Percentiles rank a stretch among this genome's conserved stretches.
phyloP scores from a whole-genome alignment of 2,329 filamentous ascomycete species.

The Arachnopeziza araneosa region DNA sequence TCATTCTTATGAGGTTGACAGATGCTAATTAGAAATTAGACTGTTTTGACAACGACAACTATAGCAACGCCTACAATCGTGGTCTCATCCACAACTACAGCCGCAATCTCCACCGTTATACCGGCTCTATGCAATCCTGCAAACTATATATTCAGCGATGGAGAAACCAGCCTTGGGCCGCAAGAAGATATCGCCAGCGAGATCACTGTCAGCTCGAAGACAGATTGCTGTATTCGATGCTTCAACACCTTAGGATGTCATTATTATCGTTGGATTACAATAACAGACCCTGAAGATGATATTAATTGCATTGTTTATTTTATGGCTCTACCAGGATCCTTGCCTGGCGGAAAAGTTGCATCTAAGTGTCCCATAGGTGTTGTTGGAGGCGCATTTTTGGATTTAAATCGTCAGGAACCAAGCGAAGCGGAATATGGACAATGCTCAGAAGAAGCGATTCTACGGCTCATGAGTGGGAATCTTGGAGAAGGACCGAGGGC shows the following conservation, averaged over 20 bases:
- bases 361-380: background rate
- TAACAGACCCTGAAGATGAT: no score
- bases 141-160: background rate
- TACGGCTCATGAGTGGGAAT: no score
- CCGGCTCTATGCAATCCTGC: background rate
- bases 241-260: background rate
- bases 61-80: background rate
- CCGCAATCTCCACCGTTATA: background rate
- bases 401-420: no score
- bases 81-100: background rate
- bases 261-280: background rate
- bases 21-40: background rate
- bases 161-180: background rate
- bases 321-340: background rate
- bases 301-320: background rate
- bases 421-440: no score
- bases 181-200: background rate
- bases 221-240: background rate
- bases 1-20: background rate
- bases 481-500: no score
- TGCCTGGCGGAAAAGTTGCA: background rate
- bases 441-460: no score
- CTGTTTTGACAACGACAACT: background rate
- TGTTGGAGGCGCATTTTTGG: background rate
- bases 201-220: background rate